These are phyloP conservation scores for Dactylorhiza incarnata DNA, from an alignment of 106 monocot genomes.

Conservation along the genomic window DNA sequence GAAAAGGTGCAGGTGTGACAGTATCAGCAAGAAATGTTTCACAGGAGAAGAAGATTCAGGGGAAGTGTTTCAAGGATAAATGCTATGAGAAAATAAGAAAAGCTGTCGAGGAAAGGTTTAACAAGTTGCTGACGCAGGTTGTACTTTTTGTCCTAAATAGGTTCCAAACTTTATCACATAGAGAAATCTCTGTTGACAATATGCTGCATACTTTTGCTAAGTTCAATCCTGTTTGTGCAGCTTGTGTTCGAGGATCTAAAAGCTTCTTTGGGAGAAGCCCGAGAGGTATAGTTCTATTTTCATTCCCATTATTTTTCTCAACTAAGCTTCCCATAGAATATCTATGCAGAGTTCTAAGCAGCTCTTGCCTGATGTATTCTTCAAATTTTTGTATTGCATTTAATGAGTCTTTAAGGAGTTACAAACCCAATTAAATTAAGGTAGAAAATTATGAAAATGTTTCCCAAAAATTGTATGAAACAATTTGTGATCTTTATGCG, in stretches of 20 bases:
- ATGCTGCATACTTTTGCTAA: constrained; percentile 9
- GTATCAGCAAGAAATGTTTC: constrained; percentile 35
- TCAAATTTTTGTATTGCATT: background rate
- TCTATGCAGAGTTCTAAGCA: background rate
- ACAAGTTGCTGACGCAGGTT: constrained; percentile 82
- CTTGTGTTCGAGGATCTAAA: constrained; percentile 89
- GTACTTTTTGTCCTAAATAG: background rate
- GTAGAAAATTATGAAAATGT: background rate
- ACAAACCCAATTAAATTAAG: background rate
- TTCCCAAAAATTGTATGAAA: background rate
- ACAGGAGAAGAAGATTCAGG: constrained; percentile 67
- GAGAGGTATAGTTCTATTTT: constrained; percentile 38
- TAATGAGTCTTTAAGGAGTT: background rate
- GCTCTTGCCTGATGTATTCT: background rate
- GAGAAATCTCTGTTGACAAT: background rate
- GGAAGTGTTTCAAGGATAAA: constrained; percentile 94
- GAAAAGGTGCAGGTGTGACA: constrained; percentile 55
- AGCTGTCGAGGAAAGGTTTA: constrained; percentile 85
- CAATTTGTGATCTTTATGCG: background rate
- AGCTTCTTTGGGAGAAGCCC: constrained; percentile 92
- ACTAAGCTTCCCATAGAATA: background rate
- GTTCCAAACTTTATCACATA: background rate
- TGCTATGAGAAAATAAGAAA: constrained; percentile 95
- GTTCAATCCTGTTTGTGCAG: constrained; percentile 32
- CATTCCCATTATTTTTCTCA: constrained; percentile 3